Percentiles rank a stretch among this genome's conserved stretches.
Evolutionary conservation across 2,329 filamentous ascomycete genomes (phyloP).

Genomic region (Dactylellina drechsleri): DNA sequence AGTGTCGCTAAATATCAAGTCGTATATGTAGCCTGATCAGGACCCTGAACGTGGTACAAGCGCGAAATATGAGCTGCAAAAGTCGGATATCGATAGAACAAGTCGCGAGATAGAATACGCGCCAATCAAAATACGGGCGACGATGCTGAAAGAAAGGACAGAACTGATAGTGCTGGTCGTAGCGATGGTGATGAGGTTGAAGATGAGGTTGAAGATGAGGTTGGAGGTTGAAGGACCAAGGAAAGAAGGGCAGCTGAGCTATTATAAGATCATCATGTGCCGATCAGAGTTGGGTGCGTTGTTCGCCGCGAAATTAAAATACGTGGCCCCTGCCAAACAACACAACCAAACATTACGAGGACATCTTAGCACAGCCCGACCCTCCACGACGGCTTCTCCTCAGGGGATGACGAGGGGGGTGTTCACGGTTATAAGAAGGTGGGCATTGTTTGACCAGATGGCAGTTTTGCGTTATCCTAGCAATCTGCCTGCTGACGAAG

Average conservation of each 20-base stretch:
- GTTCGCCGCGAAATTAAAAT: constrained; percentile 5
- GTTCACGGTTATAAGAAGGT: neutral
- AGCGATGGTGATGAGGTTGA: constrained; percentile 12
- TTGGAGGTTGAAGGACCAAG: constrained; percentile 1
- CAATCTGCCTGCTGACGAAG: neutral
- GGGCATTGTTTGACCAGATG: neutral
- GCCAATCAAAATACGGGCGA: neutral
- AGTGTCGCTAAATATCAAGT: neutral
- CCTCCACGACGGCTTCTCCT: neutral
- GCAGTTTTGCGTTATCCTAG: neutral
- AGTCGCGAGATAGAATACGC: neutral
- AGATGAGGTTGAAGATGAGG: constrained; percentile 10
- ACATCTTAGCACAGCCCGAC: constrained; percentile 34
- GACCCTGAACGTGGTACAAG: neutral
- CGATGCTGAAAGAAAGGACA: neutral
- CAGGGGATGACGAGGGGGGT: neutral
- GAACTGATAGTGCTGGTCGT: no score
- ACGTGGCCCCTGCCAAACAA: constrained; percentile 45
- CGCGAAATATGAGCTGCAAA: neutral
- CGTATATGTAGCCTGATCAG: neutral
- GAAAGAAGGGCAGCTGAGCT: constrained; percentile 24
- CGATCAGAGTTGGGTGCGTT: neutral
- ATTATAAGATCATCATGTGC: constrained; percentile 21
- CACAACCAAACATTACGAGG: constrained; percentile 2
- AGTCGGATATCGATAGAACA: neutral